A percentile compares a stretch with the other conserved stretches of the same genome.
Evolutionary conservation across 148 eudicot genomes (phyloP).

Genomic region (Hydrangea macrophylla): DNA sequence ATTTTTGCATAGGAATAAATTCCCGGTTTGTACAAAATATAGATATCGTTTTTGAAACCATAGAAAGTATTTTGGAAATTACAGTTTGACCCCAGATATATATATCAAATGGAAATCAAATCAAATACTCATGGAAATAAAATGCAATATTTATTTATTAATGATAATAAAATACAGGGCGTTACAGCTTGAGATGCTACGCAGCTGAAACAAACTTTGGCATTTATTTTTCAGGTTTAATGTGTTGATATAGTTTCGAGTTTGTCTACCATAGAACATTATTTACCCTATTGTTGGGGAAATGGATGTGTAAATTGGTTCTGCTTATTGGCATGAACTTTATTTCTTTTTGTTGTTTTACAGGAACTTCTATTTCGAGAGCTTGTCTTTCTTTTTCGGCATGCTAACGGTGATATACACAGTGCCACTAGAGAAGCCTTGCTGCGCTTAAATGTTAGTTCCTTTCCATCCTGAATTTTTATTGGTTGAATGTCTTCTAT

Average conservation of each 20-base stretch:
- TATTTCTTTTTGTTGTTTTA: slow-evolving; percentile 5
- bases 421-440: slow-evolving; percentile 65
- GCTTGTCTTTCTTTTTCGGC: slow-evolving; percentile 58
- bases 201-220: no score
- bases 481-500: not conserved
- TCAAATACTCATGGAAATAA: no score
- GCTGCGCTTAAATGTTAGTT: slow-evolving; percentile 54
- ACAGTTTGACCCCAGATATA: no score
- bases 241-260: not conserved
- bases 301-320: not conserved
- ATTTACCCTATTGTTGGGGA: not conserved
- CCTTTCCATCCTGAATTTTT: slow-evolving; percentile 6
- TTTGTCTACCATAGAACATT: not conserved
- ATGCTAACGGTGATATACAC: slow-evolving; percentile 50
- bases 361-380: slow-evolving; percentile 58
- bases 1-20: no score
- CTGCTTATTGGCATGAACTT: not conserved
- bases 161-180: no score
- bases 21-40: no score
- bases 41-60: no score
- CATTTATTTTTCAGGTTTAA: no score
- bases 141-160: no score
- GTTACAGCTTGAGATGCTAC: no score
- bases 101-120: no score
- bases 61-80: no score